Conservation (phyloP, 2,329 filamentous ascomycete species). For the Colletotrichum tropicicola region DNA sequence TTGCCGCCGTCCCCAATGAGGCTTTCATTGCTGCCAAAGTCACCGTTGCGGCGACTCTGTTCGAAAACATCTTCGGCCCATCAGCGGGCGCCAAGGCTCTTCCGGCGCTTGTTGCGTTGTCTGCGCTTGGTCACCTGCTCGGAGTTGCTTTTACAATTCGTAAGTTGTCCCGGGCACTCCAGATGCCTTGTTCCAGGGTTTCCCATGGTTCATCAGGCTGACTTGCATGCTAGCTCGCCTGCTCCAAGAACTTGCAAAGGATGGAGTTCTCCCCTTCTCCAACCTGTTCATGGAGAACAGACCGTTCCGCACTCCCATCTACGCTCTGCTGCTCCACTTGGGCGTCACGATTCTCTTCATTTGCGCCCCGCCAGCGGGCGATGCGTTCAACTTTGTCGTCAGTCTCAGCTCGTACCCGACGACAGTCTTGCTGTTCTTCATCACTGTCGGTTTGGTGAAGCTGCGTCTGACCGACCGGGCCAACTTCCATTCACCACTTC, state of each 20-base stretch:
- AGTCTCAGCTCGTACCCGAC: constrained; percentile 34
- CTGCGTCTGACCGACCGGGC: constrained; percentile 31
- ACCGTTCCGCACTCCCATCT: constrained; percentile 35
- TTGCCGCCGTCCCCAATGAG: constrained; percentile 26
- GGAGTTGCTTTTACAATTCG: constrained; percentile 25
- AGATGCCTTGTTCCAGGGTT: too few relatives aligned
- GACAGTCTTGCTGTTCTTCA: constrained; percentile 27
- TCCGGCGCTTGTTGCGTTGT: constrained; percentile 16
- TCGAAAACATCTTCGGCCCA: constrained; percentile 21
- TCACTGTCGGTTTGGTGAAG: constrained; percentile 33
- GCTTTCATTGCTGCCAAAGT: constrained; percentile 28
- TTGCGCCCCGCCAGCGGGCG: constrained; percentile 34
- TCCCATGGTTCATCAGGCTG: too few relatives aligned
- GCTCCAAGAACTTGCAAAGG: constrained; percentile 33
- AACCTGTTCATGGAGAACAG: constrained; percentile 37
- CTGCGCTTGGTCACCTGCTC: constrained; percentile 21
- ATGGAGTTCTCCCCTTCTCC: constrained; percentile 33
- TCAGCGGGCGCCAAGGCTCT: constrained; percentile 20
- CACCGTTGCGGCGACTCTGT: constrained; percentile 23
- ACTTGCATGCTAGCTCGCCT: constrained; percentile 21
- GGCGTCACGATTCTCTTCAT: constrained; percentile 35
- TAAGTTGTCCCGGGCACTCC: not conserved
- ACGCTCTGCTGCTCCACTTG: constrained; percentile 30
- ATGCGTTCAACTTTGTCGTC: constrained; percentile 35
- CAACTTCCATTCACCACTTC: constrained; percentile 30